Evolutionary conservation across 139 green algal genomes (phyloP), one percentile per base, ranked within the genome.

Genomic region (Ostreobium quekettii): DNA sequence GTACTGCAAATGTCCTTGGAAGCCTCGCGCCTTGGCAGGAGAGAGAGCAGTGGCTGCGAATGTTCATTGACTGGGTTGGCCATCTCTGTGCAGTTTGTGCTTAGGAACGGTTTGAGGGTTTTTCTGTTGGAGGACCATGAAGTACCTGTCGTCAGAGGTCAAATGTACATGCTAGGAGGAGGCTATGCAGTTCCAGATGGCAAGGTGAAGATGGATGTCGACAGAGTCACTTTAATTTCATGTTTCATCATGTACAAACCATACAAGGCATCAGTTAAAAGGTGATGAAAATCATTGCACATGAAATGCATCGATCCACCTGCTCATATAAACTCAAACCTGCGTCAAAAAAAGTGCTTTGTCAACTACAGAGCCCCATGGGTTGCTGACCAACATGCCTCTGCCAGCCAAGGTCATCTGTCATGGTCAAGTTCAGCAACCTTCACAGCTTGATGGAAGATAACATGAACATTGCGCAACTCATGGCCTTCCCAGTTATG

Each of bases 61-160:
- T n/a, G n/a, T n/a, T n/a, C n/a, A n/a, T n/a, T n/a, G n/a, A n/a
- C n/a, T n/a, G n/a, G n/a, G n/a, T n/a, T n/a, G n/a, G n/a, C n/a
- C n/a, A n/a, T n/a, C 8, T 31, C 31, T 47, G n/a, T n/a, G n/a
- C 73, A 83, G 64, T 60, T 64, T 15, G 58, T 47, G 2, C 67
- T 93, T 8, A 59, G 33, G 0, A 93, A 93, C 56, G 87, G 87
- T 0, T 57, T 93, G 28, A 60, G 78, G 1, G 72, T 93, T 22
- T 83, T 86, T 42, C 62, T 93, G n/a, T 22, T 91, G 38, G 75
- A 83, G 36, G 87, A 93, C 64, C 77, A 85, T 56, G 84, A 91
- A 66, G 74, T 86, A 49, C 84, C 86, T 2, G 64, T 90, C 1
- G 72, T 93, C 1, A 60, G 82, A 0, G 86, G 76, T 8, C 76